Evolutionary conservation across 306 rosid genomes (phyloP).

Genomic region (Prunus fruticosa): DNA sequence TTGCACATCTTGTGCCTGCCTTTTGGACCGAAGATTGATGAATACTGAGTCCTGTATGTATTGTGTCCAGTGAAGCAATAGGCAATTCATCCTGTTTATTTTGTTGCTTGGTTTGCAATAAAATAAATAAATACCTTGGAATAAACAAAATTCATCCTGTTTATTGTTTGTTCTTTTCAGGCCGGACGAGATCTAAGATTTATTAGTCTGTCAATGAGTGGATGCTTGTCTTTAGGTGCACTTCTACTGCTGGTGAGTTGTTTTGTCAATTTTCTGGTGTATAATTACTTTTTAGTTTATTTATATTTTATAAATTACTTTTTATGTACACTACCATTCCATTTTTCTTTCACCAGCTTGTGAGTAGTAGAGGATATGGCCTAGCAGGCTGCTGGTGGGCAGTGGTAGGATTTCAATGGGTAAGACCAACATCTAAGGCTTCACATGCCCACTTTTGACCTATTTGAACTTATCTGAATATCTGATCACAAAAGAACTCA

Average conservation of each 20-base stretch:
- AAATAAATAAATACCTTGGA: background rate
- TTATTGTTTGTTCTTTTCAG: constrained; percentile 29
- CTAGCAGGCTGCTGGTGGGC: constrained; percentile 58
- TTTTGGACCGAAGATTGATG: constrained; percentile 1
- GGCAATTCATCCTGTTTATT: background rate
- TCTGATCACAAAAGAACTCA: background rate
- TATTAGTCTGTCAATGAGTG: constrained; percentile 52
- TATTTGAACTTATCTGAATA: background rate
- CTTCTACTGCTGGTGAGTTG: constrained; percentile 38
- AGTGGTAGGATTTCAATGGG: constrained; percentile 62
- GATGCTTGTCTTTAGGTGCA: constrained; percentile 52
- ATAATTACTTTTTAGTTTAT: background rate
- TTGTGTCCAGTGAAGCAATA: background rate
- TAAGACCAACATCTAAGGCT: constrained; percentile 26
- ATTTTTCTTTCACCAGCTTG: constrained; percentile 31
- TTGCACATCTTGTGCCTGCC: background rate
- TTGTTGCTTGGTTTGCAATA: background rate
- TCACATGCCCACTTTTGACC: background rate
- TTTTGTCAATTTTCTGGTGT: constrained; percentile 11
- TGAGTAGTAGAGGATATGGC: constrained; percentile 49
- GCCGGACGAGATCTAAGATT: constrained; percentile 66
- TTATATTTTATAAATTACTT: background rate
- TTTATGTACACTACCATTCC: background rate
- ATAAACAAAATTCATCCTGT: background rate
- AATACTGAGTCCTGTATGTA: constrained; percentile 5